phyloP scores from a whole-genome alignment of 768 basidiomycete genomes.

The Candolleomyces eurysporus region DNA sequence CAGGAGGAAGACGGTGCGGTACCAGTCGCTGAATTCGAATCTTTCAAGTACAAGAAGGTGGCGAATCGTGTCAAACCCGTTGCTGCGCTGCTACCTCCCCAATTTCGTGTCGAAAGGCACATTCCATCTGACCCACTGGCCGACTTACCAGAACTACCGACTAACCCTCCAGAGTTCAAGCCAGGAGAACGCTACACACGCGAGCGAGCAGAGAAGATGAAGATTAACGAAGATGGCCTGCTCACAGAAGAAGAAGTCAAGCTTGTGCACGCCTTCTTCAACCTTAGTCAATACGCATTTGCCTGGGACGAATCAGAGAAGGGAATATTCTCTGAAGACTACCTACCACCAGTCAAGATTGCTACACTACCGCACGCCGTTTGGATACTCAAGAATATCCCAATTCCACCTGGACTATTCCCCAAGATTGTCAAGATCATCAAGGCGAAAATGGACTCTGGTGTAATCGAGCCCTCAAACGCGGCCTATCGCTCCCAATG shows the following conservation, averaged over 20 bases:
- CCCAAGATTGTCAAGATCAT: conserved; percentile 30
- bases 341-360: conserved; percentile 30
- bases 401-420: conserved; percentile 29
- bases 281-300: conserved; percentile 27
- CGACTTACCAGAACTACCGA: conserved; percentile 22
- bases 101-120: conserved; percentile 24
- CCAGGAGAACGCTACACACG: conserved; percentile 23
- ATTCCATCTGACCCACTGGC: conserved; percentile 35
- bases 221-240: conserved; percentile 27
- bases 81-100: conserved; percentile 27
- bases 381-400: conserved; percentile 26
- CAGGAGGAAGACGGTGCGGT: background rate
- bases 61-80: conserved; percentile 31
- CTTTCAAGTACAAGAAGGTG: conserved; percentile 30
- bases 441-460: conserved; percentile 32
- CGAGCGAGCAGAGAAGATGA: conserved; percentile 23
- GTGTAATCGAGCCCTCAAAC: conserved; percentile 39
- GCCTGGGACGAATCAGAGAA: conserved; percentile 37
- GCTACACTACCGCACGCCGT: conserved; percentile 31
- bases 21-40: background rate
- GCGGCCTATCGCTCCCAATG: conserved; percentile 37
- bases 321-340: conserved; percentile 30
- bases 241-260: conserved; percentile 34
- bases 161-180: conserved; percentile 29
- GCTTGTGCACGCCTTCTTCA: conserved; percentile 32